Evolutionary conservation across 306 rosid genomes (phyloP).

Genomic region (Biancaea sappan): DNA sequence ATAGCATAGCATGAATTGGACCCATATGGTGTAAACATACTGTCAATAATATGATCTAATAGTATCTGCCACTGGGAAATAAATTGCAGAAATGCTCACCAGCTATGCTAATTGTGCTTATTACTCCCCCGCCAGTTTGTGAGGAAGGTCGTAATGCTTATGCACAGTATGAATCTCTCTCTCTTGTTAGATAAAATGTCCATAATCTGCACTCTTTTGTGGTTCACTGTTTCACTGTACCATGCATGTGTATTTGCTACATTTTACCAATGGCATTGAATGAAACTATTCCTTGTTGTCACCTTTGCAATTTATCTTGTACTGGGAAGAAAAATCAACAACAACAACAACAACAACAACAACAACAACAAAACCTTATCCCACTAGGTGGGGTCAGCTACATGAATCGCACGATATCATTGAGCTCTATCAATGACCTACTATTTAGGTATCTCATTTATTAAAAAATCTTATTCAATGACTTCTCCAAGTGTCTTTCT

Average conservation of each 20-base stretch:
- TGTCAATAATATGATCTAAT: slow-evolving; percentile 22
- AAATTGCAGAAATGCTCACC: slow-evolving; percentile 73
- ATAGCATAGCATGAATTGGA: slow-evolving; percentile 13
- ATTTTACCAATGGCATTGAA: slow-evolving; percentile 11
- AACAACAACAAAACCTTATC: too few relatives aligned
- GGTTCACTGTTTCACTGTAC: background rate
- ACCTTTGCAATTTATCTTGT: background rate
- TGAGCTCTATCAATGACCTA: too few relatives aligned
- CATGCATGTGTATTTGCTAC: slow-evolving; percentile 22
- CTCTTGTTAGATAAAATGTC: slow-evolving; percentile 19
- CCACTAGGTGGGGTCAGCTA: too few relatives aligned
- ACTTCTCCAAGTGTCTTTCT: too few relatives aligned
- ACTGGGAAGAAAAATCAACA: background rate
- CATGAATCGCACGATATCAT: too few relatives aligned
- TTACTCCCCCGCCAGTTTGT: slow-evolving; percentile 84
- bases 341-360: too few relatives aligned
- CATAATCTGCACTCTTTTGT: slow-evolving; percentile 22
- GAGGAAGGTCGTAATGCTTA: slow-evolving; percentile 75
- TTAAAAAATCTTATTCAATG: too few relatives aligned
- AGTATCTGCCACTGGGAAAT: slow-evolving; percentile 25
- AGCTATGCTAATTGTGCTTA: slow-evolving; percentile 65
- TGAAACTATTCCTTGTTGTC: slow-evolving; percentile 9
- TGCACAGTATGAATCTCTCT: slow-evolving; percentile 57
- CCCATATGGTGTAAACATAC: background rate
- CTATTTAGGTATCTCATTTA: too few relatives aligned